Base-by-base conservation (phyloP, 441 rosid species). In the California macrophylla region DNA sequence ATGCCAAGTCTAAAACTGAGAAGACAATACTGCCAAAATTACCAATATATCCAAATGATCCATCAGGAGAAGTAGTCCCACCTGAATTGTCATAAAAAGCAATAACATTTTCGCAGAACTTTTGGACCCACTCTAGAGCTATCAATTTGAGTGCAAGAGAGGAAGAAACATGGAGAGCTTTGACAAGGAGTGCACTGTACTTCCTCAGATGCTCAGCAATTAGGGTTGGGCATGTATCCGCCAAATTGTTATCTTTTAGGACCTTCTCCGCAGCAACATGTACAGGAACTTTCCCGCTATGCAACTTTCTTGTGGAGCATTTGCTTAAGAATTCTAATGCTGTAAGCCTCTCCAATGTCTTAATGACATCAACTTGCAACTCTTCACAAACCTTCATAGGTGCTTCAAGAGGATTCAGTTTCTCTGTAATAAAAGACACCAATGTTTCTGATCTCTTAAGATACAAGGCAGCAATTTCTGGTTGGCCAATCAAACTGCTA, bases 1-100 rank as follows among this genome's bases (percentile, higher is more conserved):
- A 89, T 78, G 97, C 89, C 80, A 88, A 88, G 80, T 87, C 89
- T 78, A 94, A 84, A 71, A 92, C 80, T 63, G 88, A 81, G 68
- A 82, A 78, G 75, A 87, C 64, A 69, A 91, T 58, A 80, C 80
- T 85, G 73, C 86, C 80, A 68, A 75, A 71, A 73, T 74, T 71
- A 75, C 82, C 80, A 69, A 80, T 71, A 74, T 75, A 75, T 69
- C 82, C 81, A 81, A 76, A 85, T 79, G 88, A 75, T 81, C 84
- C 88, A 79, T 73, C 80, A 34, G 81, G 75, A 78, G 67, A 66
- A 69, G 81, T 29, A 29, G 77, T 80, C 23, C 72, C 68, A 68
- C 80, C 70, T 78, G 75, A 76, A 72, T 80, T 77, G 72, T 81
- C 85, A 71, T 72, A 75, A 69, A 79, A 66, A 71, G 80, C 76